Evolutionary conservation across 2,329 filamentous ascomycete genomes (phyloP).

Genomic region (Fusarium robinianum): DNA sequence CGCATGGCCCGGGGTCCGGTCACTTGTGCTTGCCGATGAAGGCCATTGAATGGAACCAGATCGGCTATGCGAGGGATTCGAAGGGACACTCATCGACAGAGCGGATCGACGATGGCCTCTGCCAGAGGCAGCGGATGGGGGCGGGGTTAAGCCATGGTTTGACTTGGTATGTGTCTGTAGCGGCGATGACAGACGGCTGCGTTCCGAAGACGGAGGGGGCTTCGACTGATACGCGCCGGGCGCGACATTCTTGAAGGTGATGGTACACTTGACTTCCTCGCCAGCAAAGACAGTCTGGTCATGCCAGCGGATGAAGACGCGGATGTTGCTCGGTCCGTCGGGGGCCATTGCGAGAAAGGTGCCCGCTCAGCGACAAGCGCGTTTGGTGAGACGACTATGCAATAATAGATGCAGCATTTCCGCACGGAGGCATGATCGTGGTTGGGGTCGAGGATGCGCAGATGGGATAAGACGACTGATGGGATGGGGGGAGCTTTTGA

Average conservation of each 20-base stretch:
- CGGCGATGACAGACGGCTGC: slow-evolving; percentile 49
- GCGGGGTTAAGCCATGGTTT: slow-evolving; percentile 51
- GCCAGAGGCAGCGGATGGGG: slow-evolving; percentile 45
- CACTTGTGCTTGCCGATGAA: slow-evolving; percentile 37
- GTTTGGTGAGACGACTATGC: slow-evolving; percentile 33
- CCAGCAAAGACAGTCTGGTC: slow-evolving; percentile 94
- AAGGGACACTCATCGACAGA: slow-evolving; percentile 64
- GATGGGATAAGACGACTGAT: slow-evolving; percentile 9
- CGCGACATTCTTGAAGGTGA: slow-evolving; percentile 91
- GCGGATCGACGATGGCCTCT: slow-evolving; percentile 67
- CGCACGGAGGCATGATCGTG: slow-evolving; percentile 28
- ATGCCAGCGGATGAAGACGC: slow-evolving; percentile 94
- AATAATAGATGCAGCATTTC: slow-evolving; percentile 40
- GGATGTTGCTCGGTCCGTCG: slow-evolving; percentile 70
- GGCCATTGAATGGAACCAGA: slow-evolving; percentile 55
- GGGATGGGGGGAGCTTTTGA: slow-evolving; percentile 25
- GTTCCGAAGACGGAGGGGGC: slow-evolving; percentile 34
- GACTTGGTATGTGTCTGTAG: slow-evolving; percentile 49
- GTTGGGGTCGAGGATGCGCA: slow-evolving; percentile 5
- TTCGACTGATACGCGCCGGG: slow-evolving; percentile 46
- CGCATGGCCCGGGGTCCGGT: slow-evolving; percentile 52
- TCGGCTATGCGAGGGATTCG: slow-evolving; percentile 50
- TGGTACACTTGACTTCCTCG: slow-evolving; percentile 92
- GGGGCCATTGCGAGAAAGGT: slow-evolving; percentile 51
- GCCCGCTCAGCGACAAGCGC: slow-evolving; percentile 40